A percentile compares a stretch with the other conserved stretches of the same genome.
Conservation (phyloP, 2,329 filamentous ascomycete genomes). For the Fusarium hostae region DNA sequence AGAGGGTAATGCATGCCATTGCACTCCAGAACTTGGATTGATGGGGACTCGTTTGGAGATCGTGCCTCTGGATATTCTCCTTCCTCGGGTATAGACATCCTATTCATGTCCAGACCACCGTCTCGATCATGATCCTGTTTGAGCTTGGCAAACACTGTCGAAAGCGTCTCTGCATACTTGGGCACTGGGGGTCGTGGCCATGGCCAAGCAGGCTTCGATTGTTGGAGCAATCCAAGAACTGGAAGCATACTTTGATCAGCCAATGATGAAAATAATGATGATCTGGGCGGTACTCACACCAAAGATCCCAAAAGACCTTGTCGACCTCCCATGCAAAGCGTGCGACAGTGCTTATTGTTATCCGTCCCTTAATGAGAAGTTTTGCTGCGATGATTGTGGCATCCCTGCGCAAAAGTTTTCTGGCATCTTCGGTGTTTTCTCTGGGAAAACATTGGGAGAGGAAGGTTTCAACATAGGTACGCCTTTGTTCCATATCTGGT, state of each 20-base stretch:
- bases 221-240: accelerated
- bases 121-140: background rate
- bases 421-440: accelerated
- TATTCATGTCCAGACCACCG: background rate
- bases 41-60: background rate
- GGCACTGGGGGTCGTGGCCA: background rate
- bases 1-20: background rate
- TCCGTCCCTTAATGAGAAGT: accelerated
- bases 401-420: background rate
- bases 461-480: accelerated
- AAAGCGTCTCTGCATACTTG: background rate
- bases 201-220: background rate
- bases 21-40: background rate
- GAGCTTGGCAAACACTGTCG: background rate
- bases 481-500: background rate
- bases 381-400: background rate
- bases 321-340: background rate
- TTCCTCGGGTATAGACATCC: background rate
- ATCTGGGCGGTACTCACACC: background rate
- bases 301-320: background rate
- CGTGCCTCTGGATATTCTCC: no score
- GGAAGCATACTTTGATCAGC: background rate
- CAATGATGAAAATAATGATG: accelerated
- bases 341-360: accelerated
- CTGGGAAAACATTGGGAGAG: background rate